A percentile compares a stretch with the other conserved stretches of the same genome.
Evolutionary conservation across 768 basidiomycete genomes (phyloP).

Genomic region (Lyophyllum decastes): DNA sequence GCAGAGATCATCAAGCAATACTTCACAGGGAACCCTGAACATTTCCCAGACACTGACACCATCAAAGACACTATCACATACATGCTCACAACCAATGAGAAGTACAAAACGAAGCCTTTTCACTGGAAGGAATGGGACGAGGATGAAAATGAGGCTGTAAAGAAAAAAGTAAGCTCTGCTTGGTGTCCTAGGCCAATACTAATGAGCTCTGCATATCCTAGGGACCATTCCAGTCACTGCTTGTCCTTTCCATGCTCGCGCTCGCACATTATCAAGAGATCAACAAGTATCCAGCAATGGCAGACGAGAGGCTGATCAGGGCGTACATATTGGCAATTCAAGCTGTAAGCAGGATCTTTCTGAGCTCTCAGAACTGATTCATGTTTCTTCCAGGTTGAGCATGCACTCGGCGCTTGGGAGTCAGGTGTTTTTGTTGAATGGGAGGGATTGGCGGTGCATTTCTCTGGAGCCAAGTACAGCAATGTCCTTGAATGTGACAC

Average conservation of each 20-base stretch:
- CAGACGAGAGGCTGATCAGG: not conserved
- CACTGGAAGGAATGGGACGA: constrained; percentile 1
- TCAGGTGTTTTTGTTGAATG: not conserved
- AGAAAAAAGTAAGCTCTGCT: not conserved
- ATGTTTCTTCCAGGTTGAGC: not conserved
- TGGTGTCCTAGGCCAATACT: too few relatives aligned
- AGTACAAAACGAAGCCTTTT: not conserved
- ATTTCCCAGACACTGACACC: not conserved
- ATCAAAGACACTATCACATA: not conserved
- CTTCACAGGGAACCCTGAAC: not conserved
- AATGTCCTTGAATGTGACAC: not conserved
- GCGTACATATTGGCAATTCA: not conserved
- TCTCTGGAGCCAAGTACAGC: not conserved
- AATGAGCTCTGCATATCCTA: too few relatives aligned
- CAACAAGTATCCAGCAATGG: not conserved
- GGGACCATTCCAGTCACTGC: not conserved
- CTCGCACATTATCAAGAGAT: not conserved
- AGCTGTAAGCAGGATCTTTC: not conserved
- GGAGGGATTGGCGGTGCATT: not conserved
- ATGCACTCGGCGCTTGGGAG: not conserved
- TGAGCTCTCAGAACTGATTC: too few relatives aligned
- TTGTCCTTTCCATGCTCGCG: not conserved
- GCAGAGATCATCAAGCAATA: not conserved
- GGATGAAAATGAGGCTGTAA: not conserved
- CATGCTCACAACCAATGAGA: not conserved